Conservation (phyloP, 75 land plant genomes). For the Selaginella tamariscina region DNA sequence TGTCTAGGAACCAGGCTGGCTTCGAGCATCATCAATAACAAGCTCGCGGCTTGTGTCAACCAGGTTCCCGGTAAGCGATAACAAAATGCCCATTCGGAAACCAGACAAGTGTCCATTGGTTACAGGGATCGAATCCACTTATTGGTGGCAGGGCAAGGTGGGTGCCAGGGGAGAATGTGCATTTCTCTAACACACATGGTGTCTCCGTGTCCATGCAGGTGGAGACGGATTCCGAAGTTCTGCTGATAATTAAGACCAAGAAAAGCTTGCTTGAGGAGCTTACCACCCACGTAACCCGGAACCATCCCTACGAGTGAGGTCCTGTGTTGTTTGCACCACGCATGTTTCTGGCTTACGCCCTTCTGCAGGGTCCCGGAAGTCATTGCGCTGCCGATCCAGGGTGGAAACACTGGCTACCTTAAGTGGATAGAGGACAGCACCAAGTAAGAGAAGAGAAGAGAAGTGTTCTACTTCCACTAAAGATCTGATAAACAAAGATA, state of each 20-base stretch:
- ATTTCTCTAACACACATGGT: not conserved
- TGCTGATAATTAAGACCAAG: constrained; percentile 88
- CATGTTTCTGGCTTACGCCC: constrained; percentile 8
- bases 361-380: constrained; percentile 73
- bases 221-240: constrained; percentile 75
- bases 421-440: constrained; percentile 89
- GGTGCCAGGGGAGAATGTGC: not conserved
- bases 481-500: not conserved
- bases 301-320: constrained; percentile 85
- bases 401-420: constrained; percentile 61
- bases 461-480: not conserved
- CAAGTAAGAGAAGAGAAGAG: constrained; percentile 20
- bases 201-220: constrained; percentile 31
- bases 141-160: constrained; percentile 94
- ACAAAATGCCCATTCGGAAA: too few species aligned
- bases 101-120: not conserved
- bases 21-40: constrained; percentile 56
- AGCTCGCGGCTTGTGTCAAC: constrained; percentile 92
- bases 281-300: constrained; percentile 69
- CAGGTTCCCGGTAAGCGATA: constrained; percentile 48
- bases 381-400: constrained; percentile 76
- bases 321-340: not conserved
- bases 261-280: constrained; percentile 57
- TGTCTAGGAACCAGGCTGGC: constrained; percentile 65
- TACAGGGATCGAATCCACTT: constrained; percentile 85